These are phyloP conservation scores for Boletales sp. DNA, from an alignment of 768 basidiomycete species.

Conservation along the genomic window DNA sequence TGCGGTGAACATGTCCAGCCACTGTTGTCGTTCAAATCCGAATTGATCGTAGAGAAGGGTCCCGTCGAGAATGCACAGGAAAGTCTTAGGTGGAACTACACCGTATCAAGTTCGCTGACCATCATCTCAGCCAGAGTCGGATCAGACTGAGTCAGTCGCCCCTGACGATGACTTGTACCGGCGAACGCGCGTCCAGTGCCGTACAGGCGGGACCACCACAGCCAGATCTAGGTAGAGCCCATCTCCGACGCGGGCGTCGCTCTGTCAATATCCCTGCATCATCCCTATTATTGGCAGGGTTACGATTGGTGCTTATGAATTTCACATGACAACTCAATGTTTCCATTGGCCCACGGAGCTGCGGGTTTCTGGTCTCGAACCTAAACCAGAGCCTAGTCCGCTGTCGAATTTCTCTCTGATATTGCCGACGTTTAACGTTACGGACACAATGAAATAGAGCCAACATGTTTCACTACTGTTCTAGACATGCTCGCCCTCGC, in stretches of 20 bases:
- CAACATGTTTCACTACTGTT: too few species aligned
- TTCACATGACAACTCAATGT: slow-evolving; percentile 5
- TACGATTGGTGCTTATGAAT: slow-evolving; percentile 6
- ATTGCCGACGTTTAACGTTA: too few species aligned
- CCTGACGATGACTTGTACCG: neutral
- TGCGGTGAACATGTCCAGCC: neutral
- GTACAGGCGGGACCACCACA: neutral
- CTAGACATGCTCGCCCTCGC: too few species aligned
- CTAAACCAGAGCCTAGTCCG: too few species aligned
- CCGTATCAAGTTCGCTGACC: too few species aligned
- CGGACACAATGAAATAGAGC: too few species aligned
- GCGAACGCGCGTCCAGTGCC: neutral
- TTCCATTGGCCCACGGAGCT: slow-evolving; percentile 8
- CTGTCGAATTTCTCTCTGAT: too few species aligned
- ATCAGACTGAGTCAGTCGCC: too few species aligned
- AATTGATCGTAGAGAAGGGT: neutral
- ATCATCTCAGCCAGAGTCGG: too few species aligned
- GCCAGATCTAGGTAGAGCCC: neutral
- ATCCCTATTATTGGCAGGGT: slow-evolving; percentile 3
- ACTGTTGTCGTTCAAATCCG: neutral
- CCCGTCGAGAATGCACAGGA: too few species aligned
- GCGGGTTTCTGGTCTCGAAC: neutral
- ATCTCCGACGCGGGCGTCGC: slow-evolving; percentile 1
- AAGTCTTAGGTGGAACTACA: too few species aligned
- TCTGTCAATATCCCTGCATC: neutral